Base-by-base conservation (phyloP, 805 yeast genomes). In the Metschnikowia proteae region DNA sequence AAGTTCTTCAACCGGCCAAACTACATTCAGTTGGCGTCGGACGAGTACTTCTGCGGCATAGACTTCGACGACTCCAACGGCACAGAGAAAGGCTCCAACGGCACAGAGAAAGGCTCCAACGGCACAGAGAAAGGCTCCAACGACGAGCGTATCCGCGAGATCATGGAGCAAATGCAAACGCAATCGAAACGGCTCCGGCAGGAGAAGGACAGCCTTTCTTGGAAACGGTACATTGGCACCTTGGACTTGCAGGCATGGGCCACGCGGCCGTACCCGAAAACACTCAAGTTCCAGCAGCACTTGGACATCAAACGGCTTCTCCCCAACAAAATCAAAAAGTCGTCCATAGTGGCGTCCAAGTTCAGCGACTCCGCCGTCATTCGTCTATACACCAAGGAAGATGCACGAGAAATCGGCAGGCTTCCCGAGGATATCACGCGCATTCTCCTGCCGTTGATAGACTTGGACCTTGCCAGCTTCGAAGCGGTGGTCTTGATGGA, bases 341-440 rank as follows among this genome's bases (percentile, higher is more conserved):
- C 54, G 11, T 42, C 53, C 7, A 29, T 53, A 6, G 60, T 52
- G 25, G 50, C 55, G 7, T 43, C 59, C 5, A 64, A 60, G 43
- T 51, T 51, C 40, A 59, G 59, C 27, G 66, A 64, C 32, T 55
- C 67, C 1, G 65, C 74, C 1, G 65, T 71, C 5, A 64, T 73
- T 8, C 54, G 78, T 37, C 52, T 73, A 10, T 64, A 60, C 49
- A 64, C 70, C 2, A 33, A 47, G 1, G 55, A 56, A 8, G 50
- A 48, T 1, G 56, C 64, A 10, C 54, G 86, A 50, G 96, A 88
- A 60, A 71, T 91, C 29, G 97, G 94, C 0, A 76, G 96, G 55
- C 61, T 88, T 1, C 83, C 88, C 0, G 90, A 84, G 53, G 86
- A 81, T 43, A 70, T 81, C 29, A 89, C 96, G 0, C 66, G 76